Evolutionary conservation across 176 grass and related monocot species (phyloP).

Genomic region (Luzula sylvatica): DNA sequence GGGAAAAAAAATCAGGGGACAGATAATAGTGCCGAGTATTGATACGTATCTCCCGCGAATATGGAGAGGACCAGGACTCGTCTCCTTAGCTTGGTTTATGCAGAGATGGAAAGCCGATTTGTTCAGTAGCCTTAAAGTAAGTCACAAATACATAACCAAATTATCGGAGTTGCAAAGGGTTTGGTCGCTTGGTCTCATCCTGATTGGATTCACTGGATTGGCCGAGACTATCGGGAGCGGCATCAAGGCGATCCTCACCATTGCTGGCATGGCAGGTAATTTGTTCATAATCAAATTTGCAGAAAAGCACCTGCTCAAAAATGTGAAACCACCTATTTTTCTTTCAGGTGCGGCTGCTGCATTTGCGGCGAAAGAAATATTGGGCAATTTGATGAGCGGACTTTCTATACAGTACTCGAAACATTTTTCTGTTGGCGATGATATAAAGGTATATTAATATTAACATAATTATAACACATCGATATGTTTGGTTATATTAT

Average conservation of each 20-base stretch:
- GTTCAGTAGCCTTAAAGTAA: conserved; percentile 21
- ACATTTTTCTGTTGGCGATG: conserved; percentile 68
- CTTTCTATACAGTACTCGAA: conserved; percentile 84
- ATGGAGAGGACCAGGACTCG: conserved; percentile 64
- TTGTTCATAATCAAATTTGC: background rate
- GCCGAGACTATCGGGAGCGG: conserved; percentile 75
- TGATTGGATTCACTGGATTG: conserved; percentile 72
- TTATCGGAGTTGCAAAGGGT: conserved; percentile 67
- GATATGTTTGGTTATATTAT: background rate
- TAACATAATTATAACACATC: background rate
- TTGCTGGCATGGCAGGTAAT: conserved; percentile 97
- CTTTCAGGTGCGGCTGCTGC: conserved; percentile 84
- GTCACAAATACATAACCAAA: conserved; percentile 42
- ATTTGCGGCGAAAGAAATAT: conserved; percentile 98
- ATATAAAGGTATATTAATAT: conserved; percentile 85
- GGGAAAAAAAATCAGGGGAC: conserved; percentile 27
- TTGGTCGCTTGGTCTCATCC: conserved; percentile 61
- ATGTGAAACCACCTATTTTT: background rate
- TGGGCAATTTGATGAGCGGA: conserved; percentile 89
- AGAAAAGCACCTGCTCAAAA: background rate
- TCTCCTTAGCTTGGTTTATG: conserved; percentile 93
- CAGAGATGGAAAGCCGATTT: conserved; percentile 86
- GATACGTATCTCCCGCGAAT: conserved; percentile 53
- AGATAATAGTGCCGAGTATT: conserved; percentile 54
- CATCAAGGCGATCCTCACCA: conserved; percentile 87